phyloP scores from a whole-genome alignment of 495 filamentous ascomycete genomes.

The Penicillium bialowiezense region DNA sequence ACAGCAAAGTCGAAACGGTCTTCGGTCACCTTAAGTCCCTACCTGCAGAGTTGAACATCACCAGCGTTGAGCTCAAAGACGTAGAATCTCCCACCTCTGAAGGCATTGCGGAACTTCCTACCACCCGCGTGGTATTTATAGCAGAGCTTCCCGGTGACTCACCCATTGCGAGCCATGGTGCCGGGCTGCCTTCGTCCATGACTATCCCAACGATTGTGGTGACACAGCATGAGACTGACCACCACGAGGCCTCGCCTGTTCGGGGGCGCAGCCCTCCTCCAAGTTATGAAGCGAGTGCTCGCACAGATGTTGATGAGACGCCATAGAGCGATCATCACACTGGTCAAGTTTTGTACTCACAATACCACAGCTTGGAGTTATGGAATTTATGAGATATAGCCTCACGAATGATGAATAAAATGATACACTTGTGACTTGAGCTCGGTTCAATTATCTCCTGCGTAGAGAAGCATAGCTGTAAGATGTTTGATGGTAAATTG shows the following conservation, averaged over 20 bases:
- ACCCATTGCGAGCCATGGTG: neutral
- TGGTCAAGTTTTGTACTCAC: too few relatives aligned
- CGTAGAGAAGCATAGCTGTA: too few relatives aligned
- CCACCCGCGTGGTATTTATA: neutral
- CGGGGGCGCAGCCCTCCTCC: neutral
- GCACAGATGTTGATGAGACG: too few relatives aligned
- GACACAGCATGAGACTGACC: constrained; percentile 1
- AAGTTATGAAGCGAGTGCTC: neutral
- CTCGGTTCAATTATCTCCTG: too few relatives aligned
- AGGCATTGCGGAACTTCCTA: neutral
- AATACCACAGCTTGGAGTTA: neutral
- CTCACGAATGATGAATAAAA: neutral
- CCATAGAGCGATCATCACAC: too few relatives aligned
- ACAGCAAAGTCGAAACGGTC: neutral
- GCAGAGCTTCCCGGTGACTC: neutral
- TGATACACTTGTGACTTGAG: neutral
- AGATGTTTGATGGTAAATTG: too few relatives aligned
- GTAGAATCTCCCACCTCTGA: neutral
- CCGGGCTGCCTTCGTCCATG: neutral
- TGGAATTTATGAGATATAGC: neutral
- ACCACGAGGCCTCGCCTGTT: neutral
- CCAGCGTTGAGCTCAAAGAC: neutral
- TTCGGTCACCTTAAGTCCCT: constrained; percentile 1
- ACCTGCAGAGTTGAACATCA: neutral
- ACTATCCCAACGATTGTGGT: constrained; percentile 1